phyloP scores from a whole-genome alignment of 2,329 filamentous ascomycete species.

The Ophiostoma angusticollis region DNA sequence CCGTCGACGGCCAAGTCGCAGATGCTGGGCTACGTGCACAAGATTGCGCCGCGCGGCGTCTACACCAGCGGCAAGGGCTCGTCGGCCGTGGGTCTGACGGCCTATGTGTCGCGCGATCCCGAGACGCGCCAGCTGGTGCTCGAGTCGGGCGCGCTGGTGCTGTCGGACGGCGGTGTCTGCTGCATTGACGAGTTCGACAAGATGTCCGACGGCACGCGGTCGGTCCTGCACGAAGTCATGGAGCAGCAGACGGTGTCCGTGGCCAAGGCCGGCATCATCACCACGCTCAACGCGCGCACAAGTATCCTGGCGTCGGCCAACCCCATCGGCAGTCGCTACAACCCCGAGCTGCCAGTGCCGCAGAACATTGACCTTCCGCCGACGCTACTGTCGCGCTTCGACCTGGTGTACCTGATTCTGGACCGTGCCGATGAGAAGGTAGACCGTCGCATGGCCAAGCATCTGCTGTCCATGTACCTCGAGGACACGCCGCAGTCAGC shows the following conservation, averaged over 20 bases:
- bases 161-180: constrained; percentile 72
- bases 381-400: constrained; percentile 88
- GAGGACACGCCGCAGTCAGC: constrained; percentile 89
- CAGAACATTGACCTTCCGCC: constrained; percentile 97
- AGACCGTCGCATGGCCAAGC: constrained; percentile 79
- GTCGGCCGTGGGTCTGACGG: constrained; percentile 69
- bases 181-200: constrained; percentile 82
- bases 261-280: constrained; percentile 88
- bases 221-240: constrained; percentile 79
- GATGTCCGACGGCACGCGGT: constrained; percentile 68
- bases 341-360: constrained; percentile 85
- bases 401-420: constrained; percentile 90
- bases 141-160: constrained; percentile 65
- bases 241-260: constrained; percentile 79
- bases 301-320: constrained; percentile 95
- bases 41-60: constrained; percentile 81
- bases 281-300: constrained; percentile 88
- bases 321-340: constrained; percentile 95
- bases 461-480: constrained; percentile 91
- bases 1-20: constrained; percentile 96
- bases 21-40: constrained; percentile 86
- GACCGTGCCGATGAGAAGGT: constrained; percentile 84
- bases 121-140: constrained; percentile 70
- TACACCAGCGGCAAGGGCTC: constrained; percentile 75
- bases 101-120: constrained; percentile 68